Base-by-base conservation (phyloP, 2,329 filamentous ascomycete species). In the Diaporthe vaccinii region DNA sequence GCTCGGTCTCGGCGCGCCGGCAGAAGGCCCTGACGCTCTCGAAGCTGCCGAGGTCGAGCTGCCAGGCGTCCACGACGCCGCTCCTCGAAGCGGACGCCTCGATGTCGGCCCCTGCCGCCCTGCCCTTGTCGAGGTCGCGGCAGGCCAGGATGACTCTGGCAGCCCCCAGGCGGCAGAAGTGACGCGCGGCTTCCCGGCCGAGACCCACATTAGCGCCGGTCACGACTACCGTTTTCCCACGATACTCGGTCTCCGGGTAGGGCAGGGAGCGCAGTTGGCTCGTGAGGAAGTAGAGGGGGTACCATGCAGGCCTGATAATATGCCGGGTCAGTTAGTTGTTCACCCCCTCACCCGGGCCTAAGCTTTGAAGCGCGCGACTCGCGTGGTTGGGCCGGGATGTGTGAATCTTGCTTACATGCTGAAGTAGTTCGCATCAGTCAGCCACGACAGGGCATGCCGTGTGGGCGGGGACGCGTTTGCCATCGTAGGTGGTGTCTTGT, bases 11-110 rank as follows among this genome's bases (percentile, higher is more conserved):
- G 12, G 78, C 81, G 31, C 81, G 78, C 10, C 55, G 28, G 68
- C 78, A 80, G 75, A 91, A 90, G 1, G 79, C 80, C 69, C 82
- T 80, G 46, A 90, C 84, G 49, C 84, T 87, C 8, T 84, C 83
- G 78, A 87, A 89, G 25, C 82, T 85, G 22, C 78, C 79, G 78
- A 90, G 84, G 78, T 91, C 89, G 9, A 91, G 78, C 22, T 82
- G 74, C 88, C 88, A 91, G 20, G 89, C 87, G 57, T 89, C 82
- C 39, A 89, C 80, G 7, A 75, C 79, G 25, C 73, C 80, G 34
- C 34, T 73, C 58, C 73, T 68, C 34, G 39, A 77, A 22, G 82
- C 81, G 28, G 80, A 79, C 1, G 75, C 71, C 39, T 81, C 80
- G 65, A 89, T 84, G 53, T 82, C 81, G 3, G 77, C 73, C 31